Evolutionary conservation across 352 stramenopile genomes (phyloP), one percentile per base, ranked within the genome.

Genomic region (Phytophthora pistaciae): DNA sequence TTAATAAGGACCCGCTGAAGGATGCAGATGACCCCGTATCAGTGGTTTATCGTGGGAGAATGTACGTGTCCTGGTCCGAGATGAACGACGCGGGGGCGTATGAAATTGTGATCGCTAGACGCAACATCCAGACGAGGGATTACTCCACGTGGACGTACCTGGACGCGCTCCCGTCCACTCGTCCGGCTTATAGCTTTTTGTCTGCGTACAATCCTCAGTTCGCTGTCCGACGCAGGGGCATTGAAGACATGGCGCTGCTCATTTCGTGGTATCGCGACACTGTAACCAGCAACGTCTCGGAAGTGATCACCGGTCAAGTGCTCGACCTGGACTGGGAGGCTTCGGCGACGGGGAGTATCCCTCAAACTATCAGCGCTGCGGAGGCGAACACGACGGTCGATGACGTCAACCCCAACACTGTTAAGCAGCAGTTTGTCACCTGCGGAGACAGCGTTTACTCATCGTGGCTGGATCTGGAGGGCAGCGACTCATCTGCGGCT

Each of bases 21-120:
- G 70, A 92, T 50, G 83, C 87, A 16, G 75, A 72, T 8, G 68
- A 89, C 0, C 84, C 85, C 0, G 60, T 56, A 13, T 72, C 75
- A 1, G 62, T 77, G 2, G 77, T 91, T 11, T 92, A 90, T 66
- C 79, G 81, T 18, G 74, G 78, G 6, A 68, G 70, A 3, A 81
- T 95, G 76, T 95, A 88, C 20, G 54, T 93, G 0, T 71, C 83
- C 0, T 95, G 87, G 87, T 61, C 62, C 1, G 87, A 94, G 49
- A 77, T 79, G 52, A 82, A 74, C 7, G 52, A 49, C 1, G 21
- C 63, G 0, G 71, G 79, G 2, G 71, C 68, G 6, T 92, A 91
- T 46, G 71, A 84, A 23, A 73, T 93, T 56, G 65, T 90, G 5
- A 66, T 93, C 1, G 77, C 75, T 3, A 67, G 75, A 38, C 79